phyloP scores from a whole-genome alignment of 257 asterid species.

The Solanum acaule region DNA sequence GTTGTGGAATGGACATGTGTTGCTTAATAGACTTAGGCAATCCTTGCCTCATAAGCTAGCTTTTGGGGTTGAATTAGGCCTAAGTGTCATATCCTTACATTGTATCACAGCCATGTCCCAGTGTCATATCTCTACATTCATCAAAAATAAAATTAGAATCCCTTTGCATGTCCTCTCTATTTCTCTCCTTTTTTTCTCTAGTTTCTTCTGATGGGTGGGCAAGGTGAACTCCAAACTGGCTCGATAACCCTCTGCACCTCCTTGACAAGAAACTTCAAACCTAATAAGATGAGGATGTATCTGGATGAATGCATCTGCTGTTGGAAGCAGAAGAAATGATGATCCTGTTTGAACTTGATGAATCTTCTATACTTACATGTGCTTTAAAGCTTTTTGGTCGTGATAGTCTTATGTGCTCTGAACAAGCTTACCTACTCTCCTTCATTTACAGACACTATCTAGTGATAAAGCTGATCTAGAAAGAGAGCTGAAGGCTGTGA shows the following conservation, averaged over 20 bases:
- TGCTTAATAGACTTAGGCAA: not conserved
- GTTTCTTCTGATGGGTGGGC: not conserved
- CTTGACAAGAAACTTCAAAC: not conserved
- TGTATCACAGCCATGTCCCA: not conserved
- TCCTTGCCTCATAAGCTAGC: not conserved
- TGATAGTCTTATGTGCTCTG: not conserved
- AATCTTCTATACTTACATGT: not conserved
- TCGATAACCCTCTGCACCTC: not conserved
- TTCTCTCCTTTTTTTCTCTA: not conserved
- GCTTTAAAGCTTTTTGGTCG: not conserved
- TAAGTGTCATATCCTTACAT: not conserved
- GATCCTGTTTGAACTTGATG: not conserved
- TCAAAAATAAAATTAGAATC: not conserved
- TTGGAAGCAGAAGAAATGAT: not conserved
- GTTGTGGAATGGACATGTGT: not conserved
- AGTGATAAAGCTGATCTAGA: conserved; percentile 49
- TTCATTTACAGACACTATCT: conserved; percentile 35
- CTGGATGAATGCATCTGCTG: not conserved
- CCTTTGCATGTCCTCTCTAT: not conserved
- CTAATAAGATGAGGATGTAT: not conserved
- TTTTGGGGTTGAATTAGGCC: not conserved
- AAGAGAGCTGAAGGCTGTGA: conserved; percentile 38
- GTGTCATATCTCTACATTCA: not conserved
- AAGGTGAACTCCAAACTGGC: not conserved
- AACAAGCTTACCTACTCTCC: conserved; percentile 3